phyloP scores from a whole-genome alignment of 1,284 basidiomycete species.

The Sanguinoderma infundibulare region DNA sequence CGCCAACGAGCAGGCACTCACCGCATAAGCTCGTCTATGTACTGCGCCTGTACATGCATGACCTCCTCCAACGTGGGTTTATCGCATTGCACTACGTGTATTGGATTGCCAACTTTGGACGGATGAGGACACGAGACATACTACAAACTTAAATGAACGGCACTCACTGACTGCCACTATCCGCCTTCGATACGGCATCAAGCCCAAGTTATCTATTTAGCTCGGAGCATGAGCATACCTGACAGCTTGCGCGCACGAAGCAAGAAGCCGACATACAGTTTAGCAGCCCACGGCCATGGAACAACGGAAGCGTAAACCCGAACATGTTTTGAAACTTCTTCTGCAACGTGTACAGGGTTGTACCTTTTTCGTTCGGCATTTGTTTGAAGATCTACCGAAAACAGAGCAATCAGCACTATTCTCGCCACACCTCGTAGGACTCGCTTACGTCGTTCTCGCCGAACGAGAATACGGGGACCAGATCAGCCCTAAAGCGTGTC shows the following conservation, averaged over 20 bases:
- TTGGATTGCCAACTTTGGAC: conserved; percentile 84
- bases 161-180: conserved; percentile 93
- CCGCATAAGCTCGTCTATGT: conserved; percentile 93
- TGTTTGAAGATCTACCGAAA: conserved; percentile 86
- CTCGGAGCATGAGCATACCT: background rate
- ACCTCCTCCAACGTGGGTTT: conserved; percentile 86
- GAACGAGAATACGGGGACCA: conserved; percentile 96
- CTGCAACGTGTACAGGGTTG: conserved; percentile 86
- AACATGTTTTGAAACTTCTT: conserved; percentile 90
- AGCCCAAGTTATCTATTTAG: conserved; percentile 78
- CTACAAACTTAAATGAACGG: background rate
- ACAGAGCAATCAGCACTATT: background rate
- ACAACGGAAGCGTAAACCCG: conserved; percentile 96
- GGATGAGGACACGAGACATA: background rate
- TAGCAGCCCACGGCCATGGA: conserved; percentile 89
- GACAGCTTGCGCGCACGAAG: background rate
- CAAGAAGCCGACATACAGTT: conserved; percentile 68
- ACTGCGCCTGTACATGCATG: conserved; percentile 79
- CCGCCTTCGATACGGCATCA: conserved; percentile 93
- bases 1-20: conserved; percentile 39
- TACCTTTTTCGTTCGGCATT: conserved; percentile 93
- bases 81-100: conserved; percentile 77
- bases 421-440: background rate
- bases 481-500: conserved; percentile 66
- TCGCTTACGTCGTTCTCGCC: conserved; percentile 92